A percentile compares a stretch with the other conserved stretches of the same genome.
These are phyloP conservation scores for Otatea glauca DNA, from an alignment of 176 grass and related monocot species.

Conservation along the genomic window DNA sequence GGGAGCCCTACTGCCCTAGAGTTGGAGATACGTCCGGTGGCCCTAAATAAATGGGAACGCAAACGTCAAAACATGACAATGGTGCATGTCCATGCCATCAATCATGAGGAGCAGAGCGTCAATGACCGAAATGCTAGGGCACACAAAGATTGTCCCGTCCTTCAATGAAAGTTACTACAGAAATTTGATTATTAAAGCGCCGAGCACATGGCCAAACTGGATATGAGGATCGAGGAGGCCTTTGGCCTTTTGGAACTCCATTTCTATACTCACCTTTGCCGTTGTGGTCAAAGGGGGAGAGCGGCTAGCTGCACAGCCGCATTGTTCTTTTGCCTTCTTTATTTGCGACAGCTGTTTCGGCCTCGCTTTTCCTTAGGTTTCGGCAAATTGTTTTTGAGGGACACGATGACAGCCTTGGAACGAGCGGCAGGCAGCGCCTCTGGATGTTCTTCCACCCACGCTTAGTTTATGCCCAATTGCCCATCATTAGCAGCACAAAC, in stretches of 20 bases:
- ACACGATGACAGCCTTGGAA: slow-evolving; percentile 39
- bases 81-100: slow-evolving; percentile 20
- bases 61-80: slow-evolving; percentile 40
- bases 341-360: slow-evolving; percentile 43
- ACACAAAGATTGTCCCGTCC: slow-evolving; percentile 4
- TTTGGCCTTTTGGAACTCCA: neutral
- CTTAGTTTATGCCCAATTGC: slow-evolving; percentile 54
- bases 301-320: neutral
- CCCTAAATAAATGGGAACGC: neutral
- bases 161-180: neutral
- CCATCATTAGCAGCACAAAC: slow-evolving; percentile 45
- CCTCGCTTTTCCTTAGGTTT: slow-evolving; percentile 13
- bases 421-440: slow-evolving; percentile 15
- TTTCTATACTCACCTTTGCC: neutral
- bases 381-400: slow-evolving; percentile 20
- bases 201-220: slow-evolving; percentile 48
- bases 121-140: neutral
- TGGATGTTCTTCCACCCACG: slow-evolving; percentile 54
- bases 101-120: neutral
- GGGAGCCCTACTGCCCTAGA: neutral
- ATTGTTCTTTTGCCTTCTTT: slow-evolving; percentile 40
- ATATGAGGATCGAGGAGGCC: neutral
- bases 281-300: slow-evolving; percentile 20
- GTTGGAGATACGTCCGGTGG: neutral
- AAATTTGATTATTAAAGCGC: slow-evolving; percentile 31